Conservation (phyloP, 345 rosid species). For the Eucalyptus regnans region DNA sequence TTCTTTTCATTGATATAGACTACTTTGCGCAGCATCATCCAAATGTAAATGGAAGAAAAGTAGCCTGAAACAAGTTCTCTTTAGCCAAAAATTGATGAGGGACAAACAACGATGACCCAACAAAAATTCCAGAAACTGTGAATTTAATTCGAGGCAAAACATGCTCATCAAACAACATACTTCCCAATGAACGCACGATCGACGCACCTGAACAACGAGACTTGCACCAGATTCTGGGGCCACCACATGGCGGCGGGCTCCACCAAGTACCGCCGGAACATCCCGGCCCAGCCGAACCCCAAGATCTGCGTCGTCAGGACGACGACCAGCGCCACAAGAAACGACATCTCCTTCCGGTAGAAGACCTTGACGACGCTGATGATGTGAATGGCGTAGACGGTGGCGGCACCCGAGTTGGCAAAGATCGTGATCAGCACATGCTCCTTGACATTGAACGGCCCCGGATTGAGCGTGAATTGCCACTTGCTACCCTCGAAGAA, state of each 20-base stretch:
- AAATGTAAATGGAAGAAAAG: not conserved
- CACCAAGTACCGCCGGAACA: conserved; percentile 61
- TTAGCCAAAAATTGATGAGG: not conserved
- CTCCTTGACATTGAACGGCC: conserved; percentile 58
- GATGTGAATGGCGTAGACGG: conserved; percentile 46
- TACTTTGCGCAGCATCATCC: not conserved
- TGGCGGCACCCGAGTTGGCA: conserved; percentile 53
- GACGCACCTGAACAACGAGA: conserved; percentile 49
- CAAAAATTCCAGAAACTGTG: not conserved
- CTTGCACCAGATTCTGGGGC: conserved; percentile 68
- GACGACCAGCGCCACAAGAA: conserved; percentile 33
- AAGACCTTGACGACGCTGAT: conserved; percentile 45
- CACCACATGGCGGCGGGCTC: conserved; percentile 79
- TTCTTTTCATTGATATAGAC: not conserved
- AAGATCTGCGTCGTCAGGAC: conserved; percentile 53
- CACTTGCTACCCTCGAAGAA: conserved; percentile 29
- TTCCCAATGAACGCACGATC: not conserved
- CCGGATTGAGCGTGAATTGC: conserved; percentile 53
- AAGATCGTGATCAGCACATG: conserved; percentile 62
- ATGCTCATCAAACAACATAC: not conserved
- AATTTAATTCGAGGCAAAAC: not conserved
- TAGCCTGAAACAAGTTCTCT: not conserved
- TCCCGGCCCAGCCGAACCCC: conserved; percentile 70
- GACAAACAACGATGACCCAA: not conserved
- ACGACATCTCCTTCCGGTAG: conserved; percentile 29